Conservation (phyloP, 2,329 filamentous ascomycete species). For the Botryosphaeria agaves region DNA sequence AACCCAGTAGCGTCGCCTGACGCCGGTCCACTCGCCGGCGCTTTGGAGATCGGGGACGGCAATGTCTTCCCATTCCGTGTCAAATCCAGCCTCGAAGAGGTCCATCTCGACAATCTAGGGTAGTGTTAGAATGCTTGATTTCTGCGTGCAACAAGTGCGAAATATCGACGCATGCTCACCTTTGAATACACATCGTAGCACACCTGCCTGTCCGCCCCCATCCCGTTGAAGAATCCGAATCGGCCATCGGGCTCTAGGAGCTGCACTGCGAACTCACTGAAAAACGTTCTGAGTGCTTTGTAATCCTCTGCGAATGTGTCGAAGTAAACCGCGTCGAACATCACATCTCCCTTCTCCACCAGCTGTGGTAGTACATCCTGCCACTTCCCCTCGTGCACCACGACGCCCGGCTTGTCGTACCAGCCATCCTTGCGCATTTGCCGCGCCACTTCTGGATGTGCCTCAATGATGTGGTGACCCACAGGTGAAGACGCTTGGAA, state of each 20-base stretch:
- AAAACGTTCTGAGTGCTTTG: slow-evolving; percentile 66
- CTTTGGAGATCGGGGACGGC: slow-evolving; percentile 54
- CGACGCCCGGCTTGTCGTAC: slow-evolving; percentile 30
- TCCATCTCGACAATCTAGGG: slow-evolving; percentile 63
- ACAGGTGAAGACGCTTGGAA: slow-evolving; percentile 25
- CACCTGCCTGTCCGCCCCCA: slow-evolving; percentile 79
- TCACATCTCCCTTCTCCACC: slow-evolving; percentile 19
- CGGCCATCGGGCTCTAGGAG: slow-evolving; percentile 46
- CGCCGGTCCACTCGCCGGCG: slow-evolving; percentile 71
- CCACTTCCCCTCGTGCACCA: slow-evolving; percentile 30
- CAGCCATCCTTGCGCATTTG: slow-evolving; percentile 28
- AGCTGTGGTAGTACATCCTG: slow-evolving; percentile 30
- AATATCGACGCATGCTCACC: slow-evolving; percentile 18
- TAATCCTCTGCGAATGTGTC: slow-evolving; percentile 97
- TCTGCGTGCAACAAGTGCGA: background rate
- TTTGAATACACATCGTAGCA: slow-evolving; percentile 95
- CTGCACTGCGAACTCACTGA: slow-evolving; percentile 70
- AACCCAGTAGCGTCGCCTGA: slow-evolving; percentile 79
- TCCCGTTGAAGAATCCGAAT: slow-evolving; percentile 52
- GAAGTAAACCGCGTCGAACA: slow-evolving; percentile 57
- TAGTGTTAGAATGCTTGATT: slow-evolving; percentile 1
- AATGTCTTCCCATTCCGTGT: slow-evolving; percentile 72
- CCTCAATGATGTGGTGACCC: slow-evolving; percentile 33
- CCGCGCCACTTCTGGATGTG: slow-evolving; percentile 29
- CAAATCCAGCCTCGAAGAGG: slow-evolving; percentile 71